Evolutionary conservation across 202 grass and related monocot genomes (phyloP), one percentile per base, ranked within the genome.

Genomic region (Digitaria exilis): DNA sequence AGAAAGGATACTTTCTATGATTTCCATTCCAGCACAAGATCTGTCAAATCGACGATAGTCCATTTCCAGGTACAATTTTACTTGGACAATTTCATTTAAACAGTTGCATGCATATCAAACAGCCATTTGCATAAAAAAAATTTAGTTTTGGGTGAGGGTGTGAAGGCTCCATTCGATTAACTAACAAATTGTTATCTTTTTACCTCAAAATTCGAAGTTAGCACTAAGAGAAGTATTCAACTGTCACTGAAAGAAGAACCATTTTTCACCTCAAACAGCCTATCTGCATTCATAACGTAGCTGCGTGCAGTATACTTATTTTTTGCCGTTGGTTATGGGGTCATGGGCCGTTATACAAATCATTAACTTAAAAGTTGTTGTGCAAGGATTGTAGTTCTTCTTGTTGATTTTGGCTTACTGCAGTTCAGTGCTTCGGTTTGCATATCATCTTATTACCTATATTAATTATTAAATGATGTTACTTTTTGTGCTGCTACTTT

Each of bases 61-160:
- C 96, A 98, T 88, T 98, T 98, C 69, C 96, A 98, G 96, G 96
- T 95, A 91, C 52, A 35, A 21, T 85, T 78, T 68, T 52, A 29
- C 61, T 28, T 32, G 24, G 34, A 15, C 21, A 59, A 52, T 69
- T 42, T 45, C 49, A 14, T 74, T 55, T 61, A 75, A 4, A 71
- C 24, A 74, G 16, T 71, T 35, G 3, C 18, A 73, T 68, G 57
- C 41, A 58, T 41, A 65, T 66, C 30, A 65, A 26, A 43, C 46
- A 51, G 19, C 2, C 9, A 52, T 22, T 16, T 31, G 19, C 73
- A 86, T 55, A 8, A 17, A 17, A 28, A 54, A 21, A n/a, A 10
- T 51, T 65, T 66, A n/a, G n/a, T n/a, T n/a, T 58, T 61, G 9
- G 3, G 30, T 21, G 15, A 29, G 5, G 24, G 4, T 26, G 25